Conservation (phyloP, 2,329 filamentous ascomycete species). For the Fusarium aywerte region DNA sequence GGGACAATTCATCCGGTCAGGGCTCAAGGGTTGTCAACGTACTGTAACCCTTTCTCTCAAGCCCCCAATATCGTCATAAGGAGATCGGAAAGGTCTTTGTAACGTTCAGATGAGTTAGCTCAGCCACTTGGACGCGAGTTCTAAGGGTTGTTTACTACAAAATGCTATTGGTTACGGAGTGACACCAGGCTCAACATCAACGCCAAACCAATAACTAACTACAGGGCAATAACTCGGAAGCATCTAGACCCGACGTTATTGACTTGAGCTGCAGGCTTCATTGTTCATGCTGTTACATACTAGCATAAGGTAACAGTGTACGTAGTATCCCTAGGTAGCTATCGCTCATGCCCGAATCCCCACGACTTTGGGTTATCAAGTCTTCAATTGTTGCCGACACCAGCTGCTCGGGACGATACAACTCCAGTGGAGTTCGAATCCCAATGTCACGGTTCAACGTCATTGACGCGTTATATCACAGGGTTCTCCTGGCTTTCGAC, state of each 20-base stretch:
- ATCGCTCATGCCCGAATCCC: neutral
- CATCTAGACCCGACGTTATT: neutral
- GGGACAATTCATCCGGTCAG: neutral
- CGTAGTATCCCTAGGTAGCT: neutral
- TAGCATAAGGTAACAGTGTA: neutral
- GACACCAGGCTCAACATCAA: slow-evolving; percentile 17
- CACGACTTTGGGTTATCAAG: neutral
- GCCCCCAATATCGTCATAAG: neutral
- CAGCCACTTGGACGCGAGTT: slow-evolving; percentile 9
- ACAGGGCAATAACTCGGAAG: neutral
- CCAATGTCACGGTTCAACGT: slow-evolving; percentile 10
- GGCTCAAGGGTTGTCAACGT: neutral
- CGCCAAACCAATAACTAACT: slow-evolving; percentile 22
- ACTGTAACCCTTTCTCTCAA: neutral
- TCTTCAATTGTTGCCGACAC: neutral
- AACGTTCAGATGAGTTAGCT: neutral
- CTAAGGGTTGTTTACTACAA: neutral
- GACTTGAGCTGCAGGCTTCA: neutral
- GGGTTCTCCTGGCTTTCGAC: slow-evolving; percentile 10
- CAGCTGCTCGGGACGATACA: slow-evolving; percentile 1
- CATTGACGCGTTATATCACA: slow-evolving; percentile 19
- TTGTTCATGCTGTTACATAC: neutral
- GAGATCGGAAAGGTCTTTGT: neutral
- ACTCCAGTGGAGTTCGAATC: neutral
- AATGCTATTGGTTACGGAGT: neutral